Evolutionary conservation across 257 asterid genomes (phyloP), one percentile per base, ranked within the genome.

Genomic region (Haberlea rhodopensis): DNA sequence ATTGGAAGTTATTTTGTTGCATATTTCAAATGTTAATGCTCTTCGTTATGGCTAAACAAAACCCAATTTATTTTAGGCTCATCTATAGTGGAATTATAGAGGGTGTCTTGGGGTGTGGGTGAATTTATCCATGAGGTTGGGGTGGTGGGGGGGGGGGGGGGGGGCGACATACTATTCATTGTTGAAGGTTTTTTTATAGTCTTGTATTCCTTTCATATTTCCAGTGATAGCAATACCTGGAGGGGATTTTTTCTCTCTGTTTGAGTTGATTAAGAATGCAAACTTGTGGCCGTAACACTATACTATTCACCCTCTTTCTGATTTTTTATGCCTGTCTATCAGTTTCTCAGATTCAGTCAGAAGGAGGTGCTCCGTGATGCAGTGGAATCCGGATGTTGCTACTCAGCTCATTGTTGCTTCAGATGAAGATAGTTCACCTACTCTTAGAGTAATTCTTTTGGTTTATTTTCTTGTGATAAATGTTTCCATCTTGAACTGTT

Each of bases 351-450:
- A 92, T 72, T 73, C 99, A 49, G 62, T 72, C 43, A 82, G 86
- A 83, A 85, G 91, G 80, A 79, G 99, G 72, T 84, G 97, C 82
- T 89, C 97, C 71, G 99, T 87, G 72, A 77, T 92, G 85, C 99
- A 92, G 86, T 92, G 99, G 99, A 76, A 92, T 75, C 99, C 99
- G 16, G 95, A 89, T 62, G 67, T 84, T 77, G 90, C 97, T 18
- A 89, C 97, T 21, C 97, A 89, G 78, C 92, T 92, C 25, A 80
- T 89, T 71, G 97, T 92, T 74, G 96, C 99, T 72, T 89, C 99
- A 9, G 99, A 92, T 78, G 99, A 92, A 70, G 99, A 92, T 69
- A 80, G 66, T 81, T 89, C 97, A 9, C 94, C 99, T 60, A 77
- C 95, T 67, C 94, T 89, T 26, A 78, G 82, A 83, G 99, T 92